A percentile compares a stretch with the other conserved stretches of the same genome.
These are phyloP conservation scores for Yamadazyma olivae DNA, from an alignment of 805 yeast genomes.

Conservation along the genomic window DNA sequence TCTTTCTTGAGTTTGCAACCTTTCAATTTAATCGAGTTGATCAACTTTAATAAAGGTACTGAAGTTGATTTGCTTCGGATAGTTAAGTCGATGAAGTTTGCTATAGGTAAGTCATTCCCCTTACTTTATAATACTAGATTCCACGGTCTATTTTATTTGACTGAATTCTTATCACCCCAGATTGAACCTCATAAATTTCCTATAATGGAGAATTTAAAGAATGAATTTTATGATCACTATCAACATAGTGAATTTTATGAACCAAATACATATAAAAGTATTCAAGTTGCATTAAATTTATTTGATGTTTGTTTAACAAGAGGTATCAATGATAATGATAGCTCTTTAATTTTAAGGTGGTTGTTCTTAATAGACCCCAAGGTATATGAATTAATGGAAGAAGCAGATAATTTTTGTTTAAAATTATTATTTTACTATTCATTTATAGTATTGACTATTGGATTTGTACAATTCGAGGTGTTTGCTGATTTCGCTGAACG, in stretches of 20 bases:
- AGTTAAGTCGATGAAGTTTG: constrained; percentile 5
- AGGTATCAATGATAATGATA: constrained; percentile 4
- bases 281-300: background rate
- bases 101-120: constrained; percentile 1
- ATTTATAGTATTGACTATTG: constrained; percentile 6
- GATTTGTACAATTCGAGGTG: too few species aligned
- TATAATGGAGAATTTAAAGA: background rate
- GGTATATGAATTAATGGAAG: constrained; percentile 16
- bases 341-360: constrained; percentile 26
- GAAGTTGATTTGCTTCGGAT: constrained; percentile 3
- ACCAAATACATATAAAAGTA: background rate
- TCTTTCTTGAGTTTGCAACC: constrained; percentile 3
- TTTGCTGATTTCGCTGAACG: background rate
- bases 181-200: background rate
- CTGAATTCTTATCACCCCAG: constrained; percentile 2
- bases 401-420: constrained; percentile 18
- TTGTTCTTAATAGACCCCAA: constrained; percentile 15
- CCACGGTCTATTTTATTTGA: constrained; percentile 3
- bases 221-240: background rate
- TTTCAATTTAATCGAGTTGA: background rate
- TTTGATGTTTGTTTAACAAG: constrained; percentile 2
- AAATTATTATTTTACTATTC: constrained; percentile 21
- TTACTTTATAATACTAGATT: constrained; percentile 1
- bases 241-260: background rate
- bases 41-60: background rate